phyloP scores from a whole-genome alignment of 345 rosid species.

The Boechera stricta region DNA sequence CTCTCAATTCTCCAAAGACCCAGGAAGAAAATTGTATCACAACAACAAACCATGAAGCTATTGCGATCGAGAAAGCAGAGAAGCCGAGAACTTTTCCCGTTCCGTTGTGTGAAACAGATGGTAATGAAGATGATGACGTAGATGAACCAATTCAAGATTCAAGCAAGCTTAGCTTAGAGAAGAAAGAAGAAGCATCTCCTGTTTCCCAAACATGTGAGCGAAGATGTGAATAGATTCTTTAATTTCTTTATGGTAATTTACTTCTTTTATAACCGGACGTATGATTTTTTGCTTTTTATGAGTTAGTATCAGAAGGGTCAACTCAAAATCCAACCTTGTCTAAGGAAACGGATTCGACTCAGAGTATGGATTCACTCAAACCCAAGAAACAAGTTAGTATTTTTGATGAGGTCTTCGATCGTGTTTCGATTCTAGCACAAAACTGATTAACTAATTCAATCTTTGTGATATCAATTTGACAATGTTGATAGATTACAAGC shows the following conservation, averaged over 20 bases:
- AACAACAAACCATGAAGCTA: constrained; percentile 37
- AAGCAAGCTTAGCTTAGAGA: constrained; percentile 39
- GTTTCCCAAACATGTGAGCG: constrained; percentile 34
- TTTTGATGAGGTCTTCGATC: not conserved
- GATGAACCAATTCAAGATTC: constrained; percentile 47
- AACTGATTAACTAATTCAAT: not conserved
- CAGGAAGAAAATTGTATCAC: constrained; percentile 41
- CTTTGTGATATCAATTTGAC: not conserved
- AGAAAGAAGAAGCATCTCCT: constrained; percentile 38
- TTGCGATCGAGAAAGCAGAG: constrained; percentile 51
- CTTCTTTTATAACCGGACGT: constrained; percentile 50
- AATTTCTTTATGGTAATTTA: not conserved
- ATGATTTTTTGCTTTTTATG: constrained; percentile 1
- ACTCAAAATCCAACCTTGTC: constrained; percentile 40
- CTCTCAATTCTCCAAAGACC: constrained; percentile 46
- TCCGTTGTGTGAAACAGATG: constrained; percentile 61
- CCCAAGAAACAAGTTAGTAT: constrained; percentile 67
- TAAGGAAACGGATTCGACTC: constrained; percentile 54
- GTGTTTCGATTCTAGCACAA: not conserved
- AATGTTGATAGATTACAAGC: not conserved
- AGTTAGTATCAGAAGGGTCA: constrained; percentile 46
- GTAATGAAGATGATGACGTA: constrained; percentile 46
- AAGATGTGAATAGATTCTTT: not conserved
- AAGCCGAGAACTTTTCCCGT: constrained; percentile 69
- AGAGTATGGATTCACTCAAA: constrained; percentile 54